phyloP scores from a whole-genome alignment of 257 asterid genomes.

The Nicotiana attenuata region DNA sequence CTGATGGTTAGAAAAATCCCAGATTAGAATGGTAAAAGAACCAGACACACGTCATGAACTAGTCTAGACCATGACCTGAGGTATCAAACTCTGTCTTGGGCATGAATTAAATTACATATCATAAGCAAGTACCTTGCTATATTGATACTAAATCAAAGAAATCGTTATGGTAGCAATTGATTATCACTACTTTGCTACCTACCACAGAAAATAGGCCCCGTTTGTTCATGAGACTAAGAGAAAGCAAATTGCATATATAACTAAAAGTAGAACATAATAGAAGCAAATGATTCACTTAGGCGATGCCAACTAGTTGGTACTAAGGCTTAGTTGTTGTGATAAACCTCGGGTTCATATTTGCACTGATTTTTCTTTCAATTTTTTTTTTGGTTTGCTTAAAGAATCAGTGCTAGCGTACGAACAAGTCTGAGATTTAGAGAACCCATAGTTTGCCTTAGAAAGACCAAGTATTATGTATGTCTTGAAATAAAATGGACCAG shows the following conservation, averaged over 20 bases:
- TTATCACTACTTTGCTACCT: neutral
- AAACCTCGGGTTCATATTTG: neutral
- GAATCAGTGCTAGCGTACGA: neutral
- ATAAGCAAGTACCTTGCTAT: neutral
- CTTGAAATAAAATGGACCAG: neutral
- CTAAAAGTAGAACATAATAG: neutral
- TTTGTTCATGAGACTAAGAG: neutral
- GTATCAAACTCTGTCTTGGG: neutral
- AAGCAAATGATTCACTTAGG: neutral
- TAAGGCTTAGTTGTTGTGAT: neutral
- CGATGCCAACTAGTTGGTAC: neutral
- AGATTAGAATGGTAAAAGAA: neutral
- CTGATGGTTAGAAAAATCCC: neutral
- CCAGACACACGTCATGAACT: neutral
- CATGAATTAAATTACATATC: neutral
- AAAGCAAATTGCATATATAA: neutral
- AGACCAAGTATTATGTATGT: neutral
- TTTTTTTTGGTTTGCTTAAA: neutral
- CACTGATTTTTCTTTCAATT: neutral
- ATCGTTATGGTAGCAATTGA: neutral
- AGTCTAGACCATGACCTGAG: neutral
- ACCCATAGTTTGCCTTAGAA: neutral
- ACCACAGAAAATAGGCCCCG: neutral
- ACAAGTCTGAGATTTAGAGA: neutral
- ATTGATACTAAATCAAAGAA: neutral